Conservation (phyloP, 108 stramenopile species). For the Discostella stelligeroides region DNA sequence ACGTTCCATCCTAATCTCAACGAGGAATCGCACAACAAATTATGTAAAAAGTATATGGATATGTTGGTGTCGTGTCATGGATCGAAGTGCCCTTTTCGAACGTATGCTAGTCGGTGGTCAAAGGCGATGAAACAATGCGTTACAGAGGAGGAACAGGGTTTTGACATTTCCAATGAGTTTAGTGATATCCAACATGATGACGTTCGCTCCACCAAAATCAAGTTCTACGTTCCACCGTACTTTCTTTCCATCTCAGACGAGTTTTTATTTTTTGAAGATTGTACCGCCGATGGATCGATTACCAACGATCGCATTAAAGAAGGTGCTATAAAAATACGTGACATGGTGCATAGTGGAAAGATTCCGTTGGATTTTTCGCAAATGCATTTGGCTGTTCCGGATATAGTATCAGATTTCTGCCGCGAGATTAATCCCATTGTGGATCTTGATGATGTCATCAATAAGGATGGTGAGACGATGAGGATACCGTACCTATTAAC, state of each 20-base stretch:
- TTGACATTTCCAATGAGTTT: background rate
- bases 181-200: background rate
- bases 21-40: conserved; percentile 12
- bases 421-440: conserved; percentile 7
- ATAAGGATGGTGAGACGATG: background rate
- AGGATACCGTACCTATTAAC: conserved; percentile 16
- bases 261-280: conserved; percentile 31
- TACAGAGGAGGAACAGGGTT: background rate
- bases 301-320: conserved; percentile 14
- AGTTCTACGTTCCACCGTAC: conserved; percentile 29
- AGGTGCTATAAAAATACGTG: conserved; percentile 10
- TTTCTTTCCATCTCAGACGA: conserved; percentile 25
- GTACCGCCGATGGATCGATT: conserved; percentile 29
- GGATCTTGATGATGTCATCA: background rate
- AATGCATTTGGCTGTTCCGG: conserved; percentile 10
- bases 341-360: background rate
- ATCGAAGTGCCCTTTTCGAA: conserved; percentile 27
- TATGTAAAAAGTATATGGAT: conserved; percentile 34
- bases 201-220: background rate
- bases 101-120: conserved; percentile 24
- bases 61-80: conserved; percentile 33
- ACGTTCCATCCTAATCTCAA: conserved; percentile 40
- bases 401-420: conserved; percentile 7
- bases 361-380: background rate
- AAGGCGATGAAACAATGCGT: conserved; percentile 27